Base-by-base conservation (phyloP, 371 early-diverging fungal genomes). In the Rhizopus arrhizus region DNA sequence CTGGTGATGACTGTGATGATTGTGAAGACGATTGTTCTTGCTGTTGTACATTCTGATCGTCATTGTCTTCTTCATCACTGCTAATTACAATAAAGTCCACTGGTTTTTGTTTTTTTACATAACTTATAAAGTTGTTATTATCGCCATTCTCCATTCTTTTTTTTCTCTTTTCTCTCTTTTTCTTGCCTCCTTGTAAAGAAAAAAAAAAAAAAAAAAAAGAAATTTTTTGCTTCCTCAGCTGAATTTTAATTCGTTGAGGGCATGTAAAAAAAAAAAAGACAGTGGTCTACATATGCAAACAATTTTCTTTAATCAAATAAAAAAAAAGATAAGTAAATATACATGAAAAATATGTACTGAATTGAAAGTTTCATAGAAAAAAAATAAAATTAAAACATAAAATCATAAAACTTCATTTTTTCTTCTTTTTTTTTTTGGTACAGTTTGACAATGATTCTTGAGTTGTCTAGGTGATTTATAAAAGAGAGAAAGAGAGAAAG, bases 1-100 rank as follows among this genome's bases (percentile, higher is more conserved):
- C 11, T 36, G 36, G 11, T 36, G 36, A 22, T 22, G 22, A 22
- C 22, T 0, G 22, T 22, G 22, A 22, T 22, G 22, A 22, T 22
- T 22, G 22, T 22, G 22, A 22, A 22, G 22, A 11, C 36, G 12
- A 49, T 33, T 11, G n/a, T 43, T 43, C 15, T 15, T 43, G 11
- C n/a, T 43, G 43, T 15, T 43, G 48, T 29, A 28, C 29, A 8
- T 29, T 29, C n/a, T n/a, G 8, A 48, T 12, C 35, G 34, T n/a
- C 35, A 33, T 38, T 35, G 16, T 57, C 68, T 41, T 63, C 62
- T 47, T 68, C 68, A 46, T 68, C 68, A 38, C 68, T 68, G 59
- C 68, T 68, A 15, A 68, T 59, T 34, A 68, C 53, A 22, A 67
- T 67, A 4, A 62, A 16, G 22, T 54, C 41, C 7, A n/a, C 16